Percentiles rank a stretch among this genome's conserved stretches.
These are phyloP conservation scores for Cicer yamashitae DNA, from an alignment of 306 rosid genomes.

Conservation along the genomic window DNA sequence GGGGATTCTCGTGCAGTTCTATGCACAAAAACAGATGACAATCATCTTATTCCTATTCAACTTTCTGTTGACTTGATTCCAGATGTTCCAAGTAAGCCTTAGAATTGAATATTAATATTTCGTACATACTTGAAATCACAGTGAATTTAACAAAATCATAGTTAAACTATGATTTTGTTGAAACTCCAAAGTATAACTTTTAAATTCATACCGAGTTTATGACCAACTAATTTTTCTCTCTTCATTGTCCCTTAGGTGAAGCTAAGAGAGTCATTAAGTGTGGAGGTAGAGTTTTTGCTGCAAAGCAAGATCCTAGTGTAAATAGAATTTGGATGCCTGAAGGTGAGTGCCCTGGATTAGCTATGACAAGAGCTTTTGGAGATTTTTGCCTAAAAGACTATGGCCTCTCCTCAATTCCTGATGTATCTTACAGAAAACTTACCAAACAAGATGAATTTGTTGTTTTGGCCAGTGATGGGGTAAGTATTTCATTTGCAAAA, in stretches of 20 bases:
- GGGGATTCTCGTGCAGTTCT: slow-evolving; percentile 96
- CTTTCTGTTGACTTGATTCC: slow-evolving; percentile 84
- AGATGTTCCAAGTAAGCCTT: slow-evolving; percentile 67
- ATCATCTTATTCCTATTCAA: slow-evolving; percentile 64
- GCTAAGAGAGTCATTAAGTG: slow-evolving; percentile 67
- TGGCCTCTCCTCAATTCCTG: slow-evolving; percentile 79
- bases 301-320: slow-evolving; percentile 62
- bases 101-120: slow-evolving; percentile 8
- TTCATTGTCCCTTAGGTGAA: slow-evolving; percentile 62
- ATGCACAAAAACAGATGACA: slow-evolving; percentile 63
- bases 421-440: slow-evolving; percentile 60
- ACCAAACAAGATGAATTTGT: slow-evolving; percentile 72
- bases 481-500: slow-evolving; percentile 35
- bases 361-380: slow-evolving; percentile 92
- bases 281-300: slow-evolving; percentile 72
- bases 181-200: no score
- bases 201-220: slow-evolving; percentile 2
- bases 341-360: slow-evolving; percentile 74
- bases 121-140: background rate
- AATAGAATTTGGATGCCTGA: slow-evolving; percentile 85
- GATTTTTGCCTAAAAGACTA: slow-evolving; percentile 84
- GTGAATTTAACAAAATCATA: no score
- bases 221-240: slow-evolving; percentile 18
- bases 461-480: slow-evolving; percentile 91
- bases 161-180: no score